phyloP scores from a whole-genome alignment of 2,329 filamentous ascomycete species.

The Aspergillus quadricinctus region DNA sequence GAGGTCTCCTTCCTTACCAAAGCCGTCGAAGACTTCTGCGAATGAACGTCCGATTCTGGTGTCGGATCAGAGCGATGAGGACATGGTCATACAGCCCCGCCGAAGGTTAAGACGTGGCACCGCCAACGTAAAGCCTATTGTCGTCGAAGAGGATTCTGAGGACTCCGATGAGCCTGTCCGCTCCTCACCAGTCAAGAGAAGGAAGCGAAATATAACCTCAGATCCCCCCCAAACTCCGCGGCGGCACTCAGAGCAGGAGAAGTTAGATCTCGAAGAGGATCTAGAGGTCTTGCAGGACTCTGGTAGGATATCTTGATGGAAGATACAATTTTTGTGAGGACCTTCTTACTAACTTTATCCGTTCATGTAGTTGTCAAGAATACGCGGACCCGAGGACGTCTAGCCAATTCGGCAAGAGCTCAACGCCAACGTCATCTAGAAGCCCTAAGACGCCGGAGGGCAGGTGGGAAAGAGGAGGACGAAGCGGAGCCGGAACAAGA shows the following conservation, averaged over 20 bases:
- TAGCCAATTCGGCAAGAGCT: conserved; percentile 36
- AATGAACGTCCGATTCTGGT: background rate
- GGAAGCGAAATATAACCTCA: conserved; percentile 11
- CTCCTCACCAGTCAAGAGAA: conserved; percentile 27
- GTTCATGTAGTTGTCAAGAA: conserved; percentile 28
- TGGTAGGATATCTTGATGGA: conserved; percentile 20
- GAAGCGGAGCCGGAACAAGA: background rate
- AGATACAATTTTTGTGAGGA: background rate
- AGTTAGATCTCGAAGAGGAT: conserved; percentile 43
- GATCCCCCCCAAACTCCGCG: conserved; percentile 22
- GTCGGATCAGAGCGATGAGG: conserved; percentile 25
- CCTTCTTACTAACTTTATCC: background rate
- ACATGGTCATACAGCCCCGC: conserved; percentile 19
- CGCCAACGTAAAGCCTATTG: conserved; percentile 19
- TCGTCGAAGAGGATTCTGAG: conserved; percentile 27
- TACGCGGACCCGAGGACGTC: conserved; percentile 39
- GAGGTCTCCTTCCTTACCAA: conserved; percentile 7
- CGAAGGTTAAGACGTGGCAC: conserved; percentile 27
- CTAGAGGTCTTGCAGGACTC: conserved; percentile 43
- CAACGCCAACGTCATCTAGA: conserved; percentile 41
- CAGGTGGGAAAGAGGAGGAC: conserved; percentile 35
- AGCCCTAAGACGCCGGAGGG: conserved; percentile 38
- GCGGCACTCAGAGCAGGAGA: conserved; percentile 26
- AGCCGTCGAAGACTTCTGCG: conserved; percentile 1
- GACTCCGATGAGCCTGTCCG: conserved; percentile 22